Base-by-base conservation (phyloP, 306 rosid genomes). In the Begonia peltatifolia region DNA sequence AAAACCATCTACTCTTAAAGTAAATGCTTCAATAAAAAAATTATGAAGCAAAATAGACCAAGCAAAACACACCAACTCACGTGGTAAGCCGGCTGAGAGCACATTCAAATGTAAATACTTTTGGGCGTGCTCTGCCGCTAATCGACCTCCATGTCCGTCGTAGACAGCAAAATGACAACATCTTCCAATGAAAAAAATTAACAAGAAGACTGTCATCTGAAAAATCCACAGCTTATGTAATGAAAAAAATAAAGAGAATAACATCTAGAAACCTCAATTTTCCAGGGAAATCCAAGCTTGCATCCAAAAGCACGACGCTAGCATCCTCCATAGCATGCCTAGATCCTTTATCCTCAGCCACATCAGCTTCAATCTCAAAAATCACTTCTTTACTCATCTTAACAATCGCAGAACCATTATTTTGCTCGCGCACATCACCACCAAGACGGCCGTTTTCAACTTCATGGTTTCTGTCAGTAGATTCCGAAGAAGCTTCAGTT, bases 61-160 rank as follows among this genome's bases (percentile, higher is more conserved):
- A 68, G 87, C 77, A 74, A 84, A 46, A 87, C 94, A 83, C 87
- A 84, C 96, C 96, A 84, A 87, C 96, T 87, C 96, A 87, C 92
- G 94, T 87, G 96, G 92, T 81, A 87, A 87, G 68, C 96, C 96
- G 13, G 94, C 73, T 14, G 77, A 68, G 42, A 87, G 84, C 68
- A 81, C 96, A 72, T 79, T 84, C 15, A 51, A 53, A 58, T 87
- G 94, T 57, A 87, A 76, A 76, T 81, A 74, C 67, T 71, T 84
- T 74, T 84, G 85, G 57, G 84, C 82, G 64, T 81, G 81, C 15
- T 79, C 92, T 14, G 96, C 96, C 63, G 96, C 94, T 53, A 81
- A 77, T 61, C 92, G 87, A 30, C 96, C 96, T 62, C 94, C 96
- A 17, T 84, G 92, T 54, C 96, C 96, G 66, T 87, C 96, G 65